These are phyloP conservation scores for Talaromyces thailandensis DNA, from an alignment of 495 filamentous ascomycete genomes.

Conservation along the genomic window DNA sequence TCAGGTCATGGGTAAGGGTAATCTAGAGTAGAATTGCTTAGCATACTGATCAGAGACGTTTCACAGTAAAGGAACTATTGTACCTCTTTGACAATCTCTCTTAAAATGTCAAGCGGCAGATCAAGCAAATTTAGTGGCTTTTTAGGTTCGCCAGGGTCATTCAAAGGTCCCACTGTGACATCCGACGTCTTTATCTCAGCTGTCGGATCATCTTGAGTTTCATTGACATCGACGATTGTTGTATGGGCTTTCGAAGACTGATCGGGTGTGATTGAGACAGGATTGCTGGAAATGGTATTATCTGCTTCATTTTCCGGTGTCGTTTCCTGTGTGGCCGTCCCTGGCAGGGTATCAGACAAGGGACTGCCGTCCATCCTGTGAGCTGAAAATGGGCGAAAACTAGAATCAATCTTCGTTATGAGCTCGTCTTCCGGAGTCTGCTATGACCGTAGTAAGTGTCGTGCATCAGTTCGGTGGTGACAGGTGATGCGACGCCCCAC, in stretches of 20 bases:
- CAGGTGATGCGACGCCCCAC: background rate
- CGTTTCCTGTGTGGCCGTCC: background rate
- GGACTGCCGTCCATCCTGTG: background rate
- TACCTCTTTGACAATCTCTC: conserved; percentile 85
- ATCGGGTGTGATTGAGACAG: background rate
- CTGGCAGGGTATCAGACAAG: background rate
- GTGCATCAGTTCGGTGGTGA: background rate
- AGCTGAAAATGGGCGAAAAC: background rate
- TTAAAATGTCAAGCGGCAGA: conserved; percentile 78
- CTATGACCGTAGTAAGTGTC: background rate
- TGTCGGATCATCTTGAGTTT: background rate
- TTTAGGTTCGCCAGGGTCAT: background rate
- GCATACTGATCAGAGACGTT: background rate
- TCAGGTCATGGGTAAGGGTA: conserved; percentile 80
- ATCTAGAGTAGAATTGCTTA: conserved; percentile 42
- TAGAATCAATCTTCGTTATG: background rate
- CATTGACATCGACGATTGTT: background rate
- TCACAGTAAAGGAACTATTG: background rate
- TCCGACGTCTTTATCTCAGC: background rate
- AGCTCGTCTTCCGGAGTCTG: background rate
- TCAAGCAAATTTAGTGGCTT: conserved; percentile 54
- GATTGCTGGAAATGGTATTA: background rate
- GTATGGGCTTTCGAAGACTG: background rate
- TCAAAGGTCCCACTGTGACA: background rate
- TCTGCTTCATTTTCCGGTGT: background rate